Evolutionary conservation across 495 filamentous ascomycete species (phyloP).

Genomic region (Melanomma pulvis-pyrius): DNA sequence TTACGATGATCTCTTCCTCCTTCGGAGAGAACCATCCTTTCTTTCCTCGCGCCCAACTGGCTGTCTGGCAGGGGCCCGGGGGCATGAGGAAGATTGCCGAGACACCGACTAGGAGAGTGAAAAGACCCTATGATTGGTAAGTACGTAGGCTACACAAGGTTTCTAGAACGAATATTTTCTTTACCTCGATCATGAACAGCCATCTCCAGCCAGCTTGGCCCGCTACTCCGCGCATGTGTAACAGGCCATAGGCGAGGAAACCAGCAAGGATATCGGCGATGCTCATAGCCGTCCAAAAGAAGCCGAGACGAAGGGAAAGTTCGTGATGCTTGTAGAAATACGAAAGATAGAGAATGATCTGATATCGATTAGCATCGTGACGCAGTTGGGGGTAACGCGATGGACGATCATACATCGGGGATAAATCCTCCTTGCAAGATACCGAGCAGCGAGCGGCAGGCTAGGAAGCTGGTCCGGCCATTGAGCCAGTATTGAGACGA

Average conservation of each 20-base stretch:
- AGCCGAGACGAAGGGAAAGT: slow-evolving; percentile 65
- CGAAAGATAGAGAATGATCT: slow-evolving; percentile 65
- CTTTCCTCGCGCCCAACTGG: slow-evolving; percentile 67
- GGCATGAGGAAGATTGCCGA: slow-evolving; percentile 70
- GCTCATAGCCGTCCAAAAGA: slow-evolving; percentile 74
- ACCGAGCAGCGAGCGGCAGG: slow-evolving; percentile 30
- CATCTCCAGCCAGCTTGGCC: slow-evolving; percentile 73
- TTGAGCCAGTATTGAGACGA: slow-evolving; percentile 26
- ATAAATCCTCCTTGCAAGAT: slow-evolving; percentile 45
- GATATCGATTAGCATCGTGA: not conserved
- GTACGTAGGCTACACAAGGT: slow-evolving; percentile 32
- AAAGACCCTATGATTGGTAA: slow-evolving; percentile 43
- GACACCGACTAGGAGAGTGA: slow-evolving; percentile 67
- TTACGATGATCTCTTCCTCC: slow-evolving; percentile 64
- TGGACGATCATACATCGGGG: slow-evolving; percentile 38
- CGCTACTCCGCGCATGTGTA: slow-evolving; percentile 64
- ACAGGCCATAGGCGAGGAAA: slow-evolving; percentile 71
- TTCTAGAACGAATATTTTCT: slow-evolving; percentile 7
- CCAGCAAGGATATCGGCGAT: slow-evolving; percentile 66
- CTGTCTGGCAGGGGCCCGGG: slow-evolving; percentile 70
- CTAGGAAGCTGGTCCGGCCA: slow-evolving; percentile 26
- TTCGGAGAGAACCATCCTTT: slow-evolving; percentile 70
- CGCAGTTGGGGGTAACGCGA: not conserved
- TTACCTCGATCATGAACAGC: slow-evolving; percentile 61
- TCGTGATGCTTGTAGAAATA: slow-evolving; percentile 77